phyloP scores from a whole-genome alignment of 371 early-diverging fungal species.

The Chytridium lagenaria region DNA sequence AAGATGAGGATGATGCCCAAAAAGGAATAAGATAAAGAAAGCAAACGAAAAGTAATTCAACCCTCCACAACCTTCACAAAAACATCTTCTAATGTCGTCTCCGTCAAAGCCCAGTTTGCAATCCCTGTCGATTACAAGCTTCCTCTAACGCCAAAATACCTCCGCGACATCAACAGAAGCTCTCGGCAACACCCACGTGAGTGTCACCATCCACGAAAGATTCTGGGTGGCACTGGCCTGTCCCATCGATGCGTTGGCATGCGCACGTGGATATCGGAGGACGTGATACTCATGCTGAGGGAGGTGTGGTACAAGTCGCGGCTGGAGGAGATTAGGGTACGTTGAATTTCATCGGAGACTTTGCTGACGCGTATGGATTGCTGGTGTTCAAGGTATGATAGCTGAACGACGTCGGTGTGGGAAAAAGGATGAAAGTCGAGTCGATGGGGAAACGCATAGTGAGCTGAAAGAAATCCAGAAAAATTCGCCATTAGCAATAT shows the following conservation, averaged over 20 bases:
- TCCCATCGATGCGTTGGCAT: constrained; percentile 26
- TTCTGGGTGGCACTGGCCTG: neutral
- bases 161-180: constrained; percentile 28
- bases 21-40: too few species aligned
- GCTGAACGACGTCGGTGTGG: neutral
- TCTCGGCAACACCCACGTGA: constrained; percentile 42
- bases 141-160: constrained; percentile 29
- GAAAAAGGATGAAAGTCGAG: neutral
- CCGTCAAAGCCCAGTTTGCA: constrained; percentile 37
- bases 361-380: neutral
- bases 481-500: neutral
- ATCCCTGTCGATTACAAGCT: constrained; percentile 26
- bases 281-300: neutral
- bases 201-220: constrained; percentile 39
- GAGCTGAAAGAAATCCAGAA: neutral
- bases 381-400: neutral
- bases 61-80: constrained; percentile 38
- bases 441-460: constrained; percentile 2
- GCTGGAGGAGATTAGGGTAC: neutral
- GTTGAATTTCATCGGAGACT: neutral
- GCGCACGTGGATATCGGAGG: constrained; percentile 27
- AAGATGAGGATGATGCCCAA: too few species aligned
- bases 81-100: constrained; percentile 45
- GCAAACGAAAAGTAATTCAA: too few species aligned
- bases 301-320: neutral